phyloP scores from a whole-genome alignment of 2,329 filamentous ascomycete species.

The Apiospora arundinis region DNA sequence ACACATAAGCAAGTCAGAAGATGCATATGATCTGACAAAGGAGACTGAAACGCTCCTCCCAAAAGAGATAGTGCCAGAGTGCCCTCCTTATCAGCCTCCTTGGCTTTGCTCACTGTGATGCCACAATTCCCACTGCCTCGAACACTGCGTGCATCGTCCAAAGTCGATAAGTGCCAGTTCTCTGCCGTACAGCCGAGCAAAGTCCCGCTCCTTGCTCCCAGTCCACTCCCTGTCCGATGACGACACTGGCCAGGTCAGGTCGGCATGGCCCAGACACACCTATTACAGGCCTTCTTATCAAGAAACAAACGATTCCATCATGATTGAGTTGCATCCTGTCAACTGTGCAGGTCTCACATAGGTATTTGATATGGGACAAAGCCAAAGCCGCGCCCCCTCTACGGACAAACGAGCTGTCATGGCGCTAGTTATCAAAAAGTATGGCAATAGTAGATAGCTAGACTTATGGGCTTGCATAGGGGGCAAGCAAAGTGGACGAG shows the following conservation, averaged over 20 bases:
- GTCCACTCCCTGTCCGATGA: constrained; percentile 1
- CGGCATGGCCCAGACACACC: constrained; percentile 8
- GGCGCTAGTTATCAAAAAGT: constrained; percentile 4
- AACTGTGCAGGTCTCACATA: constrained; percentile 5
- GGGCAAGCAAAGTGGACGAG: constrained; percentile 1
- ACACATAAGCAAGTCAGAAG: background rate
- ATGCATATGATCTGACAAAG: constrained; percentile 1
- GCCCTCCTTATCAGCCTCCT: background rate
- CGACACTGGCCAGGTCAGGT: background rate
- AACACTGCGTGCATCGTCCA: background rate
- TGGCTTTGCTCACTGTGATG: constrained; percentile 11
- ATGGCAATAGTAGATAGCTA: constrained; percentile 5
- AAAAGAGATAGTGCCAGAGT: background rate
- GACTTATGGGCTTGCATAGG: constrained; percentile 3
- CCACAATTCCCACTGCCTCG: background rate
- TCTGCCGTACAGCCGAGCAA: constrained; percentile 6
- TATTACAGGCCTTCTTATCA: constrained; percentile 1
- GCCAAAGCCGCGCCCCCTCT: constrained; percentile 1
- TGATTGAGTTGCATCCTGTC: constrained; percentile 15
- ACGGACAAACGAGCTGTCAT: background rate
- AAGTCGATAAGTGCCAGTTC: background rate
- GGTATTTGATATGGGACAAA: background rate
- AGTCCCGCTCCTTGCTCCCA: background rate
- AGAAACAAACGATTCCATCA: background rate
- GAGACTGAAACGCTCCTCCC: constrained; percentile 12